Conservation (phyloP, 169 alveolate genomes). For the Eimeria maxima region DNA sequence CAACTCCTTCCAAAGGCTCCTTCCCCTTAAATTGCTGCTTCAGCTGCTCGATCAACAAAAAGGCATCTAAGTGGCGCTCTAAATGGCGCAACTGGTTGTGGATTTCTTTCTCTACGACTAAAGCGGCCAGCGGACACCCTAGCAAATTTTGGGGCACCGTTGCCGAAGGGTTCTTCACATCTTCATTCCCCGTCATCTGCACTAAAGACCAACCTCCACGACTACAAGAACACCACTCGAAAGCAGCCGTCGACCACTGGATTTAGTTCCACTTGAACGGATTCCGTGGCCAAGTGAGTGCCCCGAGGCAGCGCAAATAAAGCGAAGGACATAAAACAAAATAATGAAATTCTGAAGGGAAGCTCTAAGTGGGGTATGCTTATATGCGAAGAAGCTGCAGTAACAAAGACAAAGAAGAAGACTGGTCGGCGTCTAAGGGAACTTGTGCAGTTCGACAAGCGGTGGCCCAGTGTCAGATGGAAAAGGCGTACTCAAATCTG, state of each 20-base stretch:
- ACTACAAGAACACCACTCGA: not conserved
- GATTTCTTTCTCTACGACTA: slow-evolving; percentile 11
- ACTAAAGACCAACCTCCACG: not conserved
- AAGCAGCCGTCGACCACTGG: not conserved
- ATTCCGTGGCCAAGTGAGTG: not conserved
- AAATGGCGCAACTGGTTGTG: slow-evolving; percentile 42
- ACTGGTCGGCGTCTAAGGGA: not conserved
- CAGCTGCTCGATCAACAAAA: slow-evolving; percentile 36
- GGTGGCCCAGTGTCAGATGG: not conserved
- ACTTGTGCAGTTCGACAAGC: not conserved
- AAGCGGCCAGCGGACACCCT: slow-evolving; percentile 26
- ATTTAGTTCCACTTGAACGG: not conserved
- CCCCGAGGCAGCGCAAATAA: not conserved
- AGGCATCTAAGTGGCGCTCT: slow-evolving; percentile 70
- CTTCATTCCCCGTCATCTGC: not conserved
- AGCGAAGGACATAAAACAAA: not conserved
- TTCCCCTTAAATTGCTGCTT: not conserved
- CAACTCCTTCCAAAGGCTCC: not conserved
- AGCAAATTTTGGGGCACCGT: not conserved
- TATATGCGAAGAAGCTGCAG: not conserved
- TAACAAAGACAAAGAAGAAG: not conserved
- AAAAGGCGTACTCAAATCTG: not conserved
- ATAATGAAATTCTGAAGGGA: not conserved
- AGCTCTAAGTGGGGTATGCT: not conserved
- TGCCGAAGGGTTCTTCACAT: not conserved